Conservation (phyloP, 1,284 basidiomycete genomes). For the Naganishia sp. region DNA sequence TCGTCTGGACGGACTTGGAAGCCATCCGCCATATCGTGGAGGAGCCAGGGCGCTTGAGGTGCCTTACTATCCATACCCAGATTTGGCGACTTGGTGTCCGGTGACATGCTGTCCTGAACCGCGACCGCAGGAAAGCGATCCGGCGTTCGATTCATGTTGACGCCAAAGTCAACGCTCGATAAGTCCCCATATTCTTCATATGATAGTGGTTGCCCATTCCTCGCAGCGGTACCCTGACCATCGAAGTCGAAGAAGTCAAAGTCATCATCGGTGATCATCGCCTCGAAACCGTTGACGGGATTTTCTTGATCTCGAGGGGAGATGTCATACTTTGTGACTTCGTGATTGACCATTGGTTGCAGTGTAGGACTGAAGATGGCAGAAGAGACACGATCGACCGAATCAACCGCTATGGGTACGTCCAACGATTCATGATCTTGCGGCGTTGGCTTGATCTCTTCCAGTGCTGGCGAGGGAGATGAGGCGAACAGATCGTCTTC, state of each 20-base stretch:
- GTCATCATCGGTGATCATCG: constrained; percentile 32
- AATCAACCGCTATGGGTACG: constrained; percentile 12
- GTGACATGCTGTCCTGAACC: too few species aligned
- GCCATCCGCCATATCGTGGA: too few species aligned
- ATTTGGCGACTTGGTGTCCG: too few species aligned
- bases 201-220: neutral
- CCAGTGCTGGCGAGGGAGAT: constrained; percentile 10
- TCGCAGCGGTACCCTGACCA: neutral
- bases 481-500: constrained; percentile 23
- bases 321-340: constrained; percentile 7
- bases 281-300: constrained; percentile 15
- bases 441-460: neutral
- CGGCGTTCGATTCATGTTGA: constrained; percentile 7
- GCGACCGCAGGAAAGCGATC: too few species aligned
- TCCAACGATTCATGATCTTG: constrained; percentile 17
- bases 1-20: too few species aligned
- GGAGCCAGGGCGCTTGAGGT: too few species aligned
- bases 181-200: constrained; percentile 22
- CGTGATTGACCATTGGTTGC: constrained; percentile 5
- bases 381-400: constrained; percentile 24
- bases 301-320: constrained; percentile 8
- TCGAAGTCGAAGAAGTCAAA: constrained; percentile 31
- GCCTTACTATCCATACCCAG: too few species aligned
- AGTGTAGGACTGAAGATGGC: constrained; percentile 24
- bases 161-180: constrained; percentile 4